Conservation (phyloP, 176 grass and related monocot genomes). For the Alloteropsis semialata region DNA sequence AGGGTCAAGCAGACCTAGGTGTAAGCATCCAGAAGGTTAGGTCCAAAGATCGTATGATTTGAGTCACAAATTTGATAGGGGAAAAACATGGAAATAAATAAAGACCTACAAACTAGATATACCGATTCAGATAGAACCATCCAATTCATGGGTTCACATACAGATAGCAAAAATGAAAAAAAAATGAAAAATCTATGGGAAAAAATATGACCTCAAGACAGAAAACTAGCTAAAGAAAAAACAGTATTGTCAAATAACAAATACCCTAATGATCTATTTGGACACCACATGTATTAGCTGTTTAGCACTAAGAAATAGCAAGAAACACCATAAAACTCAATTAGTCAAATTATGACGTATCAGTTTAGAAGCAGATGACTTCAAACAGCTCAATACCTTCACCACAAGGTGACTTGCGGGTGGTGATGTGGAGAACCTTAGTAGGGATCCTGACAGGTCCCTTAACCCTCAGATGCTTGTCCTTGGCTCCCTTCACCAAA, state of each 20-base stretch:
- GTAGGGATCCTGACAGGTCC: constrained; percentile 48
- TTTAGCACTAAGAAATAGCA: background rate
- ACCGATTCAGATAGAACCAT: too few relatives aligned
- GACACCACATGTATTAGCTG: background rate
- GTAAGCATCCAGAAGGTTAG: background rate
- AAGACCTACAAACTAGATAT: too few relatives aligned
- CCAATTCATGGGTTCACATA: too few relatives aligned
- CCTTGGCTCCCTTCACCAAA: constrained; percentile 56
- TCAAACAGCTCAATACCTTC: constrained; percentile 33
- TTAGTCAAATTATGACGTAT: background rate
- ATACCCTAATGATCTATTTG: too few relatives aligned
- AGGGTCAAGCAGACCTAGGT: background rate
- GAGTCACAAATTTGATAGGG: too few relatives aligned
- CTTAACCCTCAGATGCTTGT: constrained; percentile 49
- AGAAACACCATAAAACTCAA: background rate
- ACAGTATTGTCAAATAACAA: too few relatives aligned
- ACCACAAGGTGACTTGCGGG: constrained; percentile 46
- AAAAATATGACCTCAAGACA: too few relatives aligned
- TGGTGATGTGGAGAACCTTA: constrained; percentile 60
- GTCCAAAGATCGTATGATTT: too few relatives aligned
- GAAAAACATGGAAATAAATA: too few relatives aligned
- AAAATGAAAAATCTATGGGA: too few relatives aligned
- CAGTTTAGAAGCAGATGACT: background rate
- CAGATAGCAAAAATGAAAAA: too few relatives aligned
- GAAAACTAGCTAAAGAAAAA: too few relatives aligned